Base-by-base conservation (phyloP, 441 rosid species). In the Aleurites moluccanus region DNA sequence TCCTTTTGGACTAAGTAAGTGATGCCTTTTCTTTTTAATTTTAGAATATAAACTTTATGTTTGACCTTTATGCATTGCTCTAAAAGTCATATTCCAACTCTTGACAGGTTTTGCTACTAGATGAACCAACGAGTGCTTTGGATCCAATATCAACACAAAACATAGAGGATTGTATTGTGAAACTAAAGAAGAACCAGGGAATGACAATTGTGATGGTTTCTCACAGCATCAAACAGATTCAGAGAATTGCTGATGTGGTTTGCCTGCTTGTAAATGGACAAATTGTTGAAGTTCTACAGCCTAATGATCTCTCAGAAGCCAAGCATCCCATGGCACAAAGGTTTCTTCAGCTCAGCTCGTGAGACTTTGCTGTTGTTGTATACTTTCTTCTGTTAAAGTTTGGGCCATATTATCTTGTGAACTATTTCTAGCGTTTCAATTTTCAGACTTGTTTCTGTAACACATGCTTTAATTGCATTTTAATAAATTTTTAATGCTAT, bases 181-280 rank as follows among this genome's bases (percentile, higher is more conserved):
- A 87, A 74, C 77, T 92, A 69, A 92, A 92, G 91, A 84, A 88
- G 64, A 87, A 80, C 21, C 85, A 59, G 25, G 86, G 89, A 66
- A 80, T 94, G 82, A 90, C 97, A 1, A 79, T 82, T 6, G 83
- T 91, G 59, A 89, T 91, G 78, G 97, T 92, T 3, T 89, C 97
- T 64, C 98, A 91, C 69, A 92, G 98, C 79, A 89, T 94, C 74
- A 92, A 92, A 77, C 98, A 94, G 79, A 92, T 92, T 44, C 95
- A 92, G 81, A 83, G 92, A 85, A 79, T 91, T 69, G 97, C 97
- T 0, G 97, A 94, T 76, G 56, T 91, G 0, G 98, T 88, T 73
- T 91, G 89, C 61, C 91, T 92, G 65, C 88, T 94, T 23, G 96
- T 91, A 8, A 80, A 87, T 44, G 97, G 98, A 2, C 89, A 88